Evolutionary conservation across 768 basidiomycete genomes (phyloP), one percentile per base, ranked within the genome.

Genomic region (Brasilioporus rufonigricans): DNA sequence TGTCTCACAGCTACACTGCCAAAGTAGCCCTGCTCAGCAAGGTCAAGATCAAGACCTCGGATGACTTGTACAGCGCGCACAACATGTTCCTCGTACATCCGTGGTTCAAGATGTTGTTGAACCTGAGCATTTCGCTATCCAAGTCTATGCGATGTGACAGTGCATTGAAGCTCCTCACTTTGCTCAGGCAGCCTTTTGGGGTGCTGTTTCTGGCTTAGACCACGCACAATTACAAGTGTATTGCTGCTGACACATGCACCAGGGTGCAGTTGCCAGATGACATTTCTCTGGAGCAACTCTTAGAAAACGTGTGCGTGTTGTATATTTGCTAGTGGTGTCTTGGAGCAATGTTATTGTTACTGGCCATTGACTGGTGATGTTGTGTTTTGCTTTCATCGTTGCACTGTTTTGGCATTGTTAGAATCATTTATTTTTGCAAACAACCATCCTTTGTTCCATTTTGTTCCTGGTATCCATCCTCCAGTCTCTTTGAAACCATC

Each of bases 71-170:
- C 23, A 38, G 31, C 40, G 41, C 47, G n/a, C 31, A 41, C 13
- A 29, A 23, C n/a, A 46, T 63, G 54, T 41, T 44, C 29, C 57
- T 63, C 35, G 55, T 57, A 7, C 50, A 63, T n/a, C 61, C 62
- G 7, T 63, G 62, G 62, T 54, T 57, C 16, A 39, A 36, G 11
- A 18, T 19, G 29, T 33, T 50, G 0, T 23, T 54, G 10, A 52
- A 57, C 14, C 45, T 52, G 23, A 45, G 33, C 6, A 53, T 52
- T 11, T 23, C 58, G 31, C 31, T 51, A 41, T 40, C 29, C 18
- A 33, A 41, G 0, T 27, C 52, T 26, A 43, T 29, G 16, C 44
- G 35, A 1, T 44, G 24, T 2, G 45, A 50, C 11, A 47, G 38
- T 18, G 54, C 61, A n/a, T 26, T 49, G 5, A 45, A 24, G 44